Evolutionary conservation across 2,329 filamentous ascomycete genomes (phyloP).

Genomic region (Alternaria sp.): DNA sequence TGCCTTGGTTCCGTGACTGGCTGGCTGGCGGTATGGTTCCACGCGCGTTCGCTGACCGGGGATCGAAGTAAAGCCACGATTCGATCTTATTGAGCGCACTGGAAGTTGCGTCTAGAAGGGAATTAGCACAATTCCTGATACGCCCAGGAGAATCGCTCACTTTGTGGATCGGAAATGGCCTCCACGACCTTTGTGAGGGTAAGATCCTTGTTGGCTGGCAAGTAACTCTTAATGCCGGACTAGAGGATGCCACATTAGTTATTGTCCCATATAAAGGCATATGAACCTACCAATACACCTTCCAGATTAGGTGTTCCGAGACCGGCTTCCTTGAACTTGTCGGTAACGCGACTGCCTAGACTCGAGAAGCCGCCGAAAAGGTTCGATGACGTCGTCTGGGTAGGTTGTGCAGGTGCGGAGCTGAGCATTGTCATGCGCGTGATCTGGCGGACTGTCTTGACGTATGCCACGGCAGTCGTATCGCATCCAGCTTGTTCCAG

Average conservation of each 20-base stretch:
- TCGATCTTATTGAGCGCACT: constrained; percentile 96
- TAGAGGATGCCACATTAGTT: not conserved
- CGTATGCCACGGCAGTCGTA: constrained; percentile 78
- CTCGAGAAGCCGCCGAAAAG: constrained; percentile 93
- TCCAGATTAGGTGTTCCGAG: constrained; percentile 82
- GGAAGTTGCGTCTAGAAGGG: constrained; percentile 70
- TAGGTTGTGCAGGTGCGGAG: constrained; percentile 72
- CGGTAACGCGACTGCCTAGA: constrained; percentile 88
- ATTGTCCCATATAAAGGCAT: not conserved
- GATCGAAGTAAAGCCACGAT: constrained; percentile 96
- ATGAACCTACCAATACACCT: constrained; percentile 67
- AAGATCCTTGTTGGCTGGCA: constrained; percentile 94
- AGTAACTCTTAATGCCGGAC: constrained; percentile 95
- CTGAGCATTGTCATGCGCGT: constrained; percentile 99
- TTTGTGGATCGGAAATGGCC: constrained; percentile 93
- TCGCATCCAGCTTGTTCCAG: constrained; percentile 78
- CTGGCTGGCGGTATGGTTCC: constrained; percentile 88
- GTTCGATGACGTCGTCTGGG: constrained; percentile 69
- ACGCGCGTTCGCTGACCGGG: constrained; percentile 87
- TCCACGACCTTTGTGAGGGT: constrained; percentile 98
- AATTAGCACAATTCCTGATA: not conserved
- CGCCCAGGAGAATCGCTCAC: not conserved
- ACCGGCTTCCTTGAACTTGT: constrained; percentile 91
- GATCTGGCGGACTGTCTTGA: constrained; percentile 82
- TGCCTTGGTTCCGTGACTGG: constrained; percentile 52